Evolutionary conservation across 192 early-diverging fungal genomes (phyloP).

Genomic region (Pecoramyces ruminantium): DNA sequence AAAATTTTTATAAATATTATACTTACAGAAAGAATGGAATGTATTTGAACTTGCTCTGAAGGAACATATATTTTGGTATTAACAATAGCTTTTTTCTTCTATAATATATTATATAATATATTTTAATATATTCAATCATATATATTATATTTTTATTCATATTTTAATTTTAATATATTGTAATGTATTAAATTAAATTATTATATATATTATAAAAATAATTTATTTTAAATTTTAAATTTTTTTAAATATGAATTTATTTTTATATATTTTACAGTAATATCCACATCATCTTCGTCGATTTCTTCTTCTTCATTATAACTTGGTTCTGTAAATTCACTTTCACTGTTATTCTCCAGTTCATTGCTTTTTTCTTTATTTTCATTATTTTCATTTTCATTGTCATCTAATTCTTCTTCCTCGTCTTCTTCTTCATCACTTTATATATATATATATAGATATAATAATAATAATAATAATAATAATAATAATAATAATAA

Average conservation of each 20-base stretch:
- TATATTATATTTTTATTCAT: no score
- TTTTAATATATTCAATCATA: no score
- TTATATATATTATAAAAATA: no score
- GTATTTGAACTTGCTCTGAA: not conserved
- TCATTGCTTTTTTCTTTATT: not conserved
- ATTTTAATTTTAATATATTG: no score
- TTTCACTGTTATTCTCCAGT: not conserved
- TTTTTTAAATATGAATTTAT: no score
- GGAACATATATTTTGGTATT: not conserved
- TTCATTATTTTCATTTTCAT: not conserved
- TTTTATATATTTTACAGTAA: not conserved
- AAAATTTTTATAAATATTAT: not conserved
- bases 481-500: no score
- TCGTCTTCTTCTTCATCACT: no score
- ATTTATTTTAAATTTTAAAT: not conserved
- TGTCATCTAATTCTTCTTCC: no score
- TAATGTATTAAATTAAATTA: no score
- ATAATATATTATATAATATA: not conserved
- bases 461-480: no score
- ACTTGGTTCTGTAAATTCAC: not conserved
- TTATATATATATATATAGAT: no score
- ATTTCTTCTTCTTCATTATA: not conserved
- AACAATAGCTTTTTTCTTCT: not conserved
- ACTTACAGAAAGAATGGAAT: not conserved
- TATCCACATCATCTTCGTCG: not conserved